phyloP scores from a whole-genome alignment of 129 eudicot genomes.

The Helichrysum umbraculigerum region DNA sequence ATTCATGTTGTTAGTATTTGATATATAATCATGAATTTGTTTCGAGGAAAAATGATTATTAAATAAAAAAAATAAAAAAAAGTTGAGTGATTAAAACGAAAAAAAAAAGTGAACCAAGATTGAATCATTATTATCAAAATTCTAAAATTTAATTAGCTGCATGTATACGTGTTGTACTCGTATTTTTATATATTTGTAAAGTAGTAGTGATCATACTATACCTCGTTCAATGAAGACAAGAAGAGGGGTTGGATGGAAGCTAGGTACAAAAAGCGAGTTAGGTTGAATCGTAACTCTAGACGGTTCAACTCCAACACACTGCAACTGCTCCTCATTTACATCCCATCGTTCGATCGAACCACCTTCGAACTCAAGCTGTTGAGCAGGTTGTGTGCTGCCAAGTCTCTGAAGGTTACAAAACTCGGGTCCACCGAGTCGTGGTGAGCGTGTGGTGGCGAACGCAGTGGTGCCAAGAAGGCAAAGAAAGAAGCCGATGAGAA shows the following conservation, averaged over 20 bases:
- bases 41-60: too few relatives aligned
- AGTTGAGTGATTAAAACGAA: too few relatives aligned
- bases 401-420: slow-evolving; percentile 60
- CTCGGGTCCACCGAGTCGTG: slow-evolving; percentile 41
- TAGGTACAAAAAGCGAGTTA: slow-evolving; percentile 56
- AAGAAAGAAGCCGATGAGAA: slow-evolving; percentile 44
- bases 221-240: slow-evolving; percentile 66
- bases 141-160: too few relatives aligned
- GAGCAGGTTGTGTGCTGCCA: slow-evolving; percentile 45
- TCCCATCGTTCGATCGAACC: slow-evolving; percentile 72
- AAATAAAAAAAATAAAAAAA: too few relatives aligned
- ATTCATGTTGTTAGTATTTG: neutral
- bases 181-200: neutral
- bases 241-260: slow-evolving; percentile 66
- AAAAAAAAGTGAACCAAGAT: too few relatives aligned
- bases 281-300: slow-evolving; percentile 46
- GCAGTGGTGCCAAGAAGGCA: slow-evolving; percentile 48
- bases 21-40: neutral
- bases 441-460: slow-evolving; percentile 36
- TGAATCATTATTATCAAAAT: too few relatives aligned
- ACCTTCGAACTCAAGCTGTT: slow-evolving; percentile 52
- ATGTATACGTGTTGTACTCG: neutral
- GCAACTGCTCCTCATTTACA: slow-evolving; percentile 51
- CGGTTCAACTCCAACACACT: slow-evolving; percentile 60
- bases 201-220: neutral